These are phyloP conservation scores for Crithidia mellificae DNA, from an alignment of 208 protist species.

Conservation along the genomic window DNA sequence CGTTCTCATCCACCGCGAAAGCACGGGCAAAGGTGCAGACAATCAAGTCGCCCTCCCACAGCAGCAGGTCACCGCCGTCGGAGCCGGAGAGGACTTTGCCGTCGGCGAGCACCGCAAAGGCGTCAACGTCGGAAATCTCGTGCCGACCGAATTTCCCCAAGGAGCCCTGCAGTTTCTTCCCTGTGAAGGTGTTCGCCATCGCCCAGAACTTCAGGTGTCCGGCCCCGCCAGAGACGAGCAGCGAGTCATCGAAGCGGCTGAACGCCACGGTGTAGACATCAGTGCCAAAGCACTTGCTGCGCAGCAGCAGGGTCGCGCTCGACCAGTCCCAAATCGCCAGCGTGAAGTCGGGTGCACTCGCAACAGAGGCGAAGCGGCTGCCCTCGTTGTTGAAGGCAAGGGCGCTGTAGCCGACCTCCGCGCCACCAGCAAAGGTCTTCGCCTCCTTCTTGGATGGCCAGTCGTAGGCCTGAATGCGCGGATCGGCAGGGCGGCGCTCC, in stretches of 20 bases:
- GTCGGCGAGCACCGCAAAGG: slow-evolving; percentile 92
- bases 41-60: slow-evolving; percentile 98
- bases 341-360: slow-evolving; percentile 93
- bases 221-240: slow-evolving; percentile 92
- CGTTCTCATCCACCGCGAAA: slow-evolving; percentile 30
- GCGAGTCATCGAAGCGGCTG: slow-evolving; percentile 89
- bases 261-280: slow-evolving; percentile 95
- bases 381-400: slow-evolving; percentile 89
- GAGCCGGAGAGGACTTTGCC: slow-evolving; percentile 96
- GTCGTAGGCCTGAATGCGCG: slow-evolving; percentile 76
- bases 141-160: slow-evolving; percentile 98
- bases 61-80: slow-evolving; percentile 93
- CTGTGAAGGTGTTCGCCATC: slow-evolving; percentile 98
- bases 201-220: slow-evolving; percentile 98
- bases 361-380: slow-evolving; percentile 94
- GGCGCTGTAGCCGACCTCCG: slow-evolving; percentile 81
- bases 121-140: slow-evolving; percentile 95
- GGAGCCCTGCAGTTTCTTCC: slow-evolving; percentile 96
- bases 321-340: slow-evolving; percentile 97
- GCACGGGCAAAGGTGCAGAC: slow-evolving; percentile 89
- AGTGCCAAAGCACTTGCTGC: slow-evolving; percentile 96
- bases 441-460: slow-evolving; percentile 69
- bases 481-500: slow-evolving; percentile 67
- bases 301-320: slow-evolving; percentile 82
- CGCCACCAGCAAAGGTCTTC: slow-evolving; percentile 79